phyloP scores from a whole-genome alignment of 331 rosid genomes.

The Malus hybrid region DNA sequence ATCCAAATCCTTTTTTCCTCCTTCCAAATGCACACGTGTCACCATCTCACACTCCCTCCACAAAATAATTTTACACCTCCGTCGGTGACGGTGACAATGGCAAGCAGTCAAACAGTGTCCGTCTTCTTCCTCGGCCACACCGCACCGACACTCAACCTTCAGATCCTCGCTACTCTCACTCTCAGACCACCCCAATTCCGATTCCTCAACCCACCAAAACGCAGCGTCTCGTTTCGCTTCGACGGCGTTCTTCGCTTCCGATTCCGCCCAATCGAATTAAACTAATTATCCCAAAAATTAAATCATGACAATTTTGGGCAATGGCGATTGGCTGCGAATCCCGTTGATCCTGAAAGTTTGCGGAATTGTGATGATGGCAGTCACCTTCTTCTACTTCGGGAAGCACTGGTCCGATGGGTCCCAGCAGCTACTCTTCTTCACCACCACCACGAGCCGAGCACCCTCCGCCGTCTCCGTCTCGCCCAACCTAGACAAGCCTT shows the following conservation, averaged over 20 bases:
- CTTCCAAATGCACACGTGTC: background rate
- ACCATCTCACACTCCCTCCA: background rate
- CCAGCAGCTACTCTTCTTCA: constrained; percentile 69
- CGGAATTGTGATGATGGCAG: constrained; percentile 27
- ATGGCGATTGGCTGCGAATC: constrained; percentile 27
- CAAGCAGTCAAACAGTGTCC: background rate
- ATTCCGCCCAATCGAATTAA: background rate
- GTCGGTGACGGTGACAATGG: background rate
- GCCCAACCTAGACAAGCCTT: constrained; percentile 39
- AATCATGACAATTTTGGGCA: constrained; percentile 28
- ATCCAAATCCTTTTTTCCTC: too few relatives aligned
- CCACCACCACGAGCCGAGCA: constrained; percentile 15
- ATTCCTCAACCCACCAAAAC: background rate
- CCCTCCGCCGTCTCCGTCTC: constrained; percentile 39
- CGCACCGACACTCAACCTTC: background rate
- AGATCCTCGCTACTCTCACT: background rate
- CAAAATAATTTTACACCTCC: background rate
- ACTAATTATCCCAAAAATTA: background rate
- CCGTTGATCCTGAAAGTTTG: constrained; percentile 28
- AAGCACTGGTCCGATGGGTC: constrained; percentile 57
- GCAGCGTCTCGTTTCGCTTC: background rate
- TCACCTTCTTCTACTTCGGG: constrained; percentile 66
- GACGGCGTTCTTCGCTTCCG: background rate
- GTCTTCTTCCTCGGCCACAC: background rate
- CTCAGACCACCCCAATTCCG: background rate